Evolutionary conservation across 2,329 filamentous ascomycete species (phyloP).

Genomic region (Teratosphaeria pseudoeucalypti): DNA sequence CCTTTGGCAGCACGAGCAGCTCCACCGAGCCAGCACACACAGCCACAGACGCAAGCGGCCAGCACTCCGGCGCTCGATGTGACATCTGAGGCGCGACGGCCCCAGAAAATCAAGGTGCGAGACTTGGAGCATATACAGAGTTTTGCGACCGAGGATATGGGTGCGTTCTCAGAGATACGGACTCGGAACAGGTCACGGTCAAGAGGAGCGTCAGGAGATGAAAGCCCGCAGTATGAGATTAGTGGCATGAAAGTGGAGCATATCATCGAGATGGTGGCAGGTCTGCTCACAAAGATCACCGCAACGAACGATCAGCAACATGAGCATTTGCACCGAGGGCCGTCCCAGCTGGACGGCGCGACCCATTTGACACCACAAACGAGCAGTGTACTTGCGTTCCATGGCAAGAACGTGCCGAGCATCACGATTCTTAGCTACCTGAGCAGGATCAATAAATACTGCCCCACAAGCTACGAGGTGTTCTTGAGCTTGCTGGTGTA

Average conservation of each 20-base stretch:
- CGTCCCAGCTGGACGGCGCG: slow-evolving; percentile 50
- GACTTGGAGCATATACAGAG: slow-evolving; percentile 86
- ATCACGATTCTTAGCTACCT: slow-evolving; percentile 96
- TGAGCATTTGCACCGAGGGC: slow-evolving; percentile 72
- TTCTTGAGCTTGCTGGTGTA: slow-evolving; percentile 93
- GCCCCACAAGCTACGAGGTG: slow-evolving; percentile 95
- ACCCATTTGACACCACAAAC: slow-evolving; percentile 52
- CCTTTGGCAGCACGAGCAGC: slow-evolving; percentile 11
- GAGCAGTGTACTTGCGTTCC: slow-evolving; percentile 79
- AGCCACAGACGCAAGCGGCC: slow-evolving; percentile 1
- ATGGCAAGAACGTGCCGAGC: slow-evolving; percentile 94
- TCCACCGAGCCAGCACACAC: slow-evolving; percentile 22
- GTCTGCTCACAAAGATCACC: slow-evolving; percentile 91
- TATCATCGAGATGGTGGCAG: slow-evolving; percentile 98
- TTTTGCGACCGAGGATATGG: slow-evolving; percentile 69
- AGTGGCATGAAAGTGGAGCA: slow-evolving; percentile 95
- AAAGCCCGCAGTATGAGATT: slow-evolving; percentile 71
- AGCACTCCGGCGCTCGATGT: slow-evolving; percentile 9
- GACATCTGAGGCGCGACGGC: slow-evolving; percentile 29
- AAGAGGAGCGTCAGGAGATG: slow-evolving; percentile 38
- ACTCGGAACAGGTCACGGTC: slow-evolving; percentile 29
- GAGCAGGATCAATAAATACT: slow-evolving; percentile 95
- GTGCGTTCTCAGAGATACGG: slow-evolving; percentile 42
- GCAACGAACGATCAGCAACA: slow-evolving; percentile 93
- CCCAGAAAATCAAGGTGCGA: slow-evolving; percentile 65